Conservation (phyloP, 2,329 filamentous ascomycete species). For the Penicillium sp. region DNA sequence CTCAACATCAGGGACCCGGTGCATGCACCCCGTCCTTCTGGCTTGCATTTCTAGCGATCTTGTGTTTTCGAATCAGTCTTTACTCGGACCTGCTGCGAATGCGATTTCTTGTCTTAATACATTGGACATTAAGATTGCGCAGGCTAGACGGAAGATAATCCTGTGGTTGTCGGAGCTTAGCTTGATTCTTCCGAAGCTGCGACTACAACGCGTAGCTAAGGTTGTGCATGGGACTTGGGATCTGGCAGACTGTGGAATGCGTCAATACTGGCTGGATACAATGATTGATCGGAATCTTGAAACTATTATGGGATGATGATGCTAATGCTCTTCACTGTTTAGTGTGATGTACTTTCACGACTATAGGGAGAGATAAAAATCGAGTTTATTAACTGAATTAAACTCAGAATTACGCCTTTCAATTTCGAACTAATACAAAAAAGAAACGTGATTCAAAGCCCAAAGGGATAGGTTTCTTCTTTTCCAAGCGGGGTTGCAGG, state of each 20-base stretch:
- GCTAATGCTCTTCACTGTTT: not conserved
- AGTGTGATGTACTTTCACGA: not conserved
- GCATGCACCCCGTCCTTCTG: conserved; percentile 20
- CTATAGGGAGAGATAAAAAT: not conserved
- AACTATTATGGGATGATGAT: conserved; percentile 21
- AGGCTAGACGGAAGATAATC: conserved; percentile 20
- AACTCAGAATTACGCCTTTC: no score
- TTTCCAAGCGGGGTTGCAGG: conserved; percentile 41
- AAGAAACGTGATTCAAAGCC: conserved; percentile 32
- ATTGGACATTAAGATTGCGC: conserved; percentile 22
- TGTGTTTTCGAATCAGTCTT: conserved; percentile 18
- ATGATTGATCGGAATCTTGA: conserved; percentile 23
- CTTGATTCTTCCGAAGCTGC: conserved; percentile 21
- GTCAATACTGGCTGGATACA: conserved; percentile 20
- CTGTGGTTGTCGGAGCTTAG: conserved; percentile 20
- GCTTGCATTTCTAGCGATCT: conserved; percentile 23
- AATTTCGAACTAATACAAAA: not conserved
- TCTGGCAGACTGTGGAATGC: conserved; percentile 16
- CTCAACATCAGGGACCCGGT: conserved; percentile 21
- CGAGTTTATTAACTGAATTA: not conserved
- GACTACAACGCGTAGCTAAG: conserved; percentile 19
- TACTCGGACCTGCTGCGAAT: conserved; percentile 15
- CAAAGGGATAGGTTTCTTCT: conserved; percentile 53
- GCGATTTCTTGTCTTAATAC: conserved; percentile 17
- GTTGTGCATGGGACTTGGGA: conserved; percentile 22